These are phyloP conservation scores for Choanephora cucurbitarum DNA, from an alignment of 371 early-diverging fungal species.

Conservation along the genomic window DNA sequence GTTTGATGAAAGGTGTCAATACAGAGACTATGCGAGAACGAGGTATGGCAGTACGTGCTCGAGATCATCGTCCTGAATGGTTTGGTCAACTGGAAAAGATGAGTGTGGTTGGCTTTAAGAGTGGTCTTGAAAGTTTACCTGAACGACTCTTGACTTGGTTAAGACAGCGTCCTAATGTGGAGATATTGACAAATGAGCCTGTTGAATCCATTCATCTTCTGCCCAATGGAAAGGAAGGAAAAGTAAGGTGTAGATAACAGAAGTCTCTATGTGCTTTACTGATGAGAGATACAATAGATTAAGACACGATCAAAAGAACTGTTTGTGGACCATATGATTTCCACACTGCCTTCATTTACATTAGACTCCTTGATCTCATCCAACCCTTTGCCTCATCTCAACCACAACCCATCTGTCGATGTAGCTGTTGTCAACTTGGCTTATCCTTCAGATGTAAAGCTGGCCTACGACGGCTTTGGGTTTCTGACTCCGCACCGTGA, in stretches of 20 bases:
- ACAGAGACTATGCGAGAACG: constrained; percentile 39
- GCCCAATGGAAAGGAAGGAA: constrained; percentile 33
- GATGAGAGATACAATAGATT: constrained; percentile 8
- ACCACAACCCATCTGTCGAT: constrained; percentile 68
- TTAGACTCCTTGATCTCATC: constrained; percentile 40
- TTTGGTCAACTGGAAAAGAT: constrained; percentile 58
- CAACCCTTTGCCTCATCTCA: constrained; percentile 36
- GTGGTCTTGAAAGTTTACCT: constrained; percentile 78
- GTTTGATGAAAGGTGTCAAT: constrained; percentile 37
- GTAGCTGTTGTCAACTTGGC: constrained; percentile 91
- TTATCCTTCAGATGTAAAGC: constrained; percentile 47
- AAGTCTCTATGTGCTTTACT: too few relatives aligned
- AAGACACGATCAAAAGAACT: constrained; percentile 12
- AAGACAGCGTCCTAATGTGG: constrained; percentile 49
- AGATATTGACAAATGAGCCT: constrained; percentile 43
- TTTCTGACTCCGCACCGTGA: constrained; percentile 79
- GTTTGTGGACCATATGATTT: constrained; percentile 51
- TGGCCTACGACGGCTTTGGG: constrained; percentile 83
- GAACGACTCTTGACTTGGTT: constrained; percentile 57
- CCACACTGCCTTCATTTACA: constrained; percentile 63
- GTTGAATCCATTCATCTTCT: constrained; percentile 42
- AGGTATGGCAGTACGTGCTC: constrained; percentile 41
- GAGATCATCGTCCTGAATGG: constrained; percentile 54
- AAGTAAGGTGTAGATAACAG: too few relatives aligned
- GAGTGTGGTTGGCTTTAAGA: constrained; percentile 80